A percentile compares a stretch with the other conserved stretches of the same genome.
These are phyloP conservation scores for Ceratobasidium sp. DNA, from an alignment of 1,284 basidiomycete species.

Conservation along the genomic window DNA sequence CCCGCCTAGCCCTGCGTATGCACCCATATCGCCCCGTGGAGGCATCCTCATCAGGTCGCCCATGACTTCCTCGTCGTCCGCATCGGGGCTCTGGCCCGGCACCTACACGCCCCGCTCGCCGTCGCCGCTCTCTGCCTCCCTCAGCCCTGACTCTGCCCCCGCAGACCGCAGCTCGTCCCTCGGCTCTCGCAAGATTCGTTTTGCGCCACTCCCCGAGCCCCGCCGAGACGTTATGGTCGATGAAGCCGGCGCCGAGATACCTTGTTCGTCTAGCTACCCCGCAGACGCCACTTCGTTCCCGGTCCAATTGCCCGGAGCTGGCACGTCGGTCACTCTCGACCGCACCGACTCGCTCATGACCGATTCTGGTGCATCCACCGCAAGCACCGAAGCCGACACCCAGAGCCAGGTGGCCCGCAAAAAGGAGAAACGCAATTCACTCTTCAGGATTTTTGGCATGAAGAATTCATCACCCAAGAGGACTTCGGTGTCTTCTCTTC, in stretches of 20 bases:
- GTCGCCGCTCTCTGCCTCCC: conserved; percentile 17
- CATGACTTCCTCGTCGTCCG: conserved; percentile 37
- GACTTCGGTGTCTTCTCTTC: conserved; percentile 49
- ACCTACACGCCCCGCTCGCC: conserved; percentile 32
- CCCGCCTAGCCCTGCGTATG: conserved; percentile 35
- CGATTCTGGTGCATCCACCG: conserved; percentile 46
- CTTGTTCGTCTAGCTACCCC: conserved; percentile 5
- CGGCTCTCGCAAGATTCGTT: conserved; percentile 66
- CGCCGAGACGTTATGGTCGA: conserved; percentile 58
- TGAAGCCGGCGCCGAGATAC: conserved; percentile 42
- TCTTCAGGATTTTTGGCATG: conserved; percentile 32
- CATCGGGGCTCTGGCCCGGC: conserved; percentile 5
- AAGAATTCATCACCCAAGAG: conserved; percentile 46
- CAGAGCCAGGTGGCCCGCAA: conserved; percentile 41
- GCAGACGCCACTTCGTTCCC: conserved; percentile 29
- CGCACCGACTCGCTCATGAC: conserved; percentile 47
- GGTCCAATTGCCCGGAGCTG: conserved; percentile 23
- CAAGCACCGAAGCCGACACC: conserved; percentile 46
- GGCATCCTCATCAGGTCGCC: conserved; percentile 48
- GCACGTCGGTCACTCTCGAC: conserved; percentile 53
- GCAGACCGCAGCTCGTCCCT: conserved; percentile 36
- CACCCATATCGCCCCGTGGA: conserved; percentile 41
- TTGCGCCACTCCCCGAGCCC: conserved; percentile 81
- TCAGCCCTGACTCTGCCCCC: conserved; percentile 1
- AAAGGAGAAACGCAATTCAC: conserved; percentile 35